Percentiles rank a stretch among this genome's conserved stretches.
Evolutionary conservation across 2,329 filamentous ascomycete genomes (phyloP).

Genomic region (Pseudovirgaria hyperparasitica): DNA sequence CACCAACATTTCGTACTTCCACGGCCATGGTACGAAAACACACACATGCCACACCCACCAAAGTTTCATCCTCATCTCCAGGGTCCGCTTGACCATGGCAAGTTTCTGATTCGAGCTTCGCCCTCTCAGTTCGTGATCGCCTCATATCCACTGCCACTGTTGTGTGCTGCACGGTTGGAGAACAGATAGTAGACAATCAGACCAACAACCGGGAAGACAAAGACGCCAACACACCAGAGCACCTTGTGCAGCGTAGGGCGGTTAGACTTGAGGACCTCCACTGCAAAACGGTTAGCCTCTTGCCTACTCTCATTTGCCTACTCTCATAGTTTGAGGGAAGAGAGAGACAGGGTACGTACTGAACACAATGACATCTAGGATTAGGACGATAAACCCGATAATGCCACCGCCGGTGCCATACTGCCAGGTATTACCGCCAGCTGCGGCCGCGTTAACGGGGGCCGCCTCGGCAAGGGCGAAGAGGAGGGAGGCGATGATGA

Average conservation of each 20-base stretch:
- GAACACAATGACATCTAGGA: constrained; percentile 51
- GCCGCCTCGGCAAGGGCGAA: constrained; percentile 38
- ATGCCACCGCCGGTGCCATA: constrained; percentile 51
- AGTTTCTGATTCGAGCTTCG: too few species aligned
- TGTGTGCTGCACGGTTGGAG: constrained; percentile 47
- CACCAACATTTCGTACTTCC: too few species aligned
- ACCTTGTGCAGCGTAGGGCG: constrained; percentile 45
- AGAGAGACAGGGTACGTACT: constrained; percentile 32
- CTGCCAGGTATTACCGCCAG: constrained; percentile 36
- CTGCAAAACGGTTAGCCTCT: constrained; percentile 24
- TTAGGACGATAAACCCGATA: constrained; percentile 46
- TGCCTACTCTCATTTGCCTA: constrained; percentile 8
- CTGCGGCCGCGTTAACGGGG: constrained; percentile 23
- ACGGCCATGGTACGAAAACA: too few species aligned
- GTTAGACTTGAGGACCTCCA: constrained; percentile 53
- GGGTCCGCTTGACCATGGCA: too few species aligned
- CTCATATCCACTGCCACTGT: constrained; percentile 42
- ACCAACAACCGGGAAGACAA: constrained; percentile 51
- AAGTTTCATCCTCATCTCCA: too few species aligned
- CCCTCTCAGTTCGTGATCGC: constrained; percentile 18
- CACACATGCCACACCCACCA: too few species aligned
- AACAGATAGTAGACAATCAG: constrained; percentile 52
- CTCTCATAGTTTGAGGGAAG: background rate
- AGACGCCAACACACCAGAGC: constrained; percentile 50
- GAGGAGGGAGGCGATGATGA: constrained; percentile 32